phyloP scores from a whole-genome alignment of 345 rosid species.

The Rhodamnia rubescens region DNA sequence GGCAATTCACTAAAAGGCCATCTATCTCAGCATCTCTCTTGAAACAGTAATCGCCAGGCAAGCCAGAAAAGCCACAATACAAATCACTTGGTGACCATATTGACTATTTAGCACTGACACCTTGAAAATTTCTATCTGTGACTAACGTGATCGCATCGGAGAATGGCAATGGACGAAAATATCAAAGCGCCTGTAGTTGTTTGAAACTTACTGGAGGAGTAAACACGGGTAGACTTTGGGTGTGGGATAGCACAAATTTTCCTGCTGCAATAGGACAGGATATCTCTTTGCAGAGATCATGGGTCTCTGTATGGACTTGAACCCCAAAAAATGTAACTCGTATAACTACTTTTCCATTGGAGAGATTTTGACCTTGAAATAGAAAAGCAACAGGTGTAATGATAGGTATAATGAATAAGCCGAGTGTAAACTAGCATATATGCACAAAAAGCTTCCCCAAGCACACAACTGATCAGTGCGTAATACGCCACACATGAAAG shows the following conservation, averaged over 20 bases:
- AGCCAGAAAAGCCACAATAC: neutral
- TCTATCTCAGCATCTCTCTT: neutral
- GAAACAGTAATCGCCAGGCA: neutral
- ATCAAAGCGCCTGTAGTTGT: neutral
- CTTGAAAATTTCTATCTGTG: neutral
- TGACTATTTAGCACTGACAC: neutral
- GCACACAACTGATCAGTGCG: neutral
- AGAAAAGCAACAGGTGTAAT: neutral
- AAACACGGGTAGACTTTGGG: slow-evolving; percentile 39
- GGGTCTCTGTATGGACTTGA: slow-evolving; percentile 43
- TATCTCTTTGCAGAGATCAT: slow-evolving; percentile 45
- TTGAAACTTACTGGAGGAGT: slow-evolving; percentile 46
- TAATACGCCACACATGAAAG: neutral
- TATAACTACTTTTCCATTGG: slow-evolving; percentile 44
- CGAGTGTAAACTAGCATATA: neutral
- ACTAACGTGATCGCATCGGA: neutral
- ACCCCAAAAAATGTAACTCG: slow-evolving; percentile 32
- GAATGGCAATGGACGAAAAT: neutral
- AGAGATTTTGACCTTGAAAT: slow-evolving; percentile 25
- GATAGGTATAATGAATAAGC: neutral
- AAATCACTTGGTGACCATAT: neutral
- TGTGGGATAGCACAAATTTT: slow-evolving; percentile 52
- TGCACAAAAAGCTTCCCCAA: neutral
- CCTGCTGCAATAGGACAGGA: slow-evolving; percentile 44
- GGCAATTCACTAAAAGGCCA: neutral